These are phyloP conservation scores for Allodekkera sacchari DNA, from an alignment of 805 yeast genomes.

Conservation along the genomic window DNA sequence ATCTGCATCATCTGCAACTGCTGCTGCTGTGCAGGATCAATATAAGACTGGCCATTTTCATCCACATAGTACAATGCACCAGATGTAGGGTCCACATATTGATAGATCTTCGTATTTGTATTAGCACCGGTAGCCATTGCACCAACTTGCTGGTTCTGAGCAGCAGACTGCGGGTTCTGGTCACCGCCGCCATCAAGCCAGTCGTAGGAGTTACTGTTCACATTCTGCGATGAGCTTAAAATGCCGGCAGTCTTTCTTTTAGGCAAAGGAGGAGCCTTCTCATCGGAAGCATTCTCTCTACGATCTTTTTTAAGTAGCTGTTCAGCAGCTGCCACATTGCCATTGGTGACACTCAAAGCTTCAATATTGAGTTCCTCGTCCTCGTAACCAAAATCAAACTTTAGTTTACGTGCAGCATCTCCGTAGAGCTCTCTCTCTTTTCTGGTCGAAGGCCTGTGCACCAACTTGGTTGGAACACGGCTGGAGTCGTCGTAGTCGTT, in stretches of 20 bases:
- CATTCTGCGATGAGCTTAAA: conserved; percentile 24
- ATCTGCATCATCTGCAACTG: conserved; percentile 16
- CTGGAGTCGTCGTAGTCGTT: not conserved
- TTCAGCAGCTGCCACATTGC: conserved; percentile 51
- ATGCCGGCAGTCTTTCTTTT: conserved; percentile 27
- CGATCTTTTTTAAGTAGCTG: conserved; percentile 41
- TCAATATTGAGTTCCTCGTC: conserved; percentile 54
- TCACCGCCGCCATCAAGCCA: conserved; percentile 19
- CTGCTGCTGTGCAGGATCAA: conserved; percentile 38
- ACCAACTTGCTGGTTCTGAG: too few species aligned
- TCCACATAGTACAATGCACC: conserved; percentile 63
- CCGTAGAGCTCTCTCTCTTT: conserved; percentile 45
- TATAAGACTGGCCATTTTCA: conserved; percentile 55
- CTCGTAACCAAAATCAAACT: conserved; percentile 46
- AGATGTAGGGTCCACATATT: conserved; percentile 63
- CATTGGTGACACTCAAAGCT: conserved; percentile 50
- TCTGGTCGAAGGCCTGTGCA: conserved; percentile 44
- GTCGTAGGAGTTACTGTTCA: conserved; percentile 24
- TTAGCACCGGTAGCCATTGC: conserved; percentile 23
- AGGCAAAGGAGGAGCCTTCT: conserved; percentile 41
- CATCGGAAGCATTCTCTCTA: conserved; percentile 18
- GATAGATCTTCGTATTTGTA: conserved; percentile 43
- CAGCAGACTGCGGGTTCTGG: too few species aligned
- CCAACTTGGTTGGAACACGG: conserved; percentile 24
- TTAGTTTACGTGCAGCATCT: conserved; percentile 37